Percentiles rank a stretch among this genome's conserved stretches.
These are phyloP conservation scores for Agrocybe praecox DNA, from an alignment of 768 basidiomycete genomes.

Conservation along the genomic window DNA sequence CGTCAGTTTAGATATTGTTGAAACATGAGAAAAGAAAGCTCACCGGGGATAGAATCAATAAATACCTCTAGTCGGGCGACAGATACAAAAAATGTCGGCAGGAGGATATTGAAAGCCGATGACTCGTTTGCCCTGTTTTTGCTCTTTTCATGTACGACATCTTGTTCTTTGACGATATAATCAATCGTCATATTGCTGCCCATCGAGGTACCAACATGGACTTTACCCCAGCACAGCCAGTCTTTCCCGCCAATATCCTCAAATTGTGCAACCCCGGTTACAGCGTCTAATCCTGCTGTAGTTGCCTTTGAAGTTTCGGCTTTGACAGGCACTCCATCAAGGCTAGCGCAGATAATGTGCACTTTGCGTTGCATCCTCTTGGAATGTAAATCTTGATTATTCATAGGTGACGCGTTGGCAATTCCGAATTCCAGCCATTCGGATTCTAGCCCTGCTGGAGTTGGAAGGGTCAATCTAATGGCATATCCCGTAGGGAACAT, in stretches of 20 bases:
- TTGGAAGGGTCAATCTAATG: conserved; percentile 57
- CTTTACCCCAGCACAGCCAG: conserved; percentile 68
- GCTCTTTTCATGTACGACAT: conserved; percentile 24
- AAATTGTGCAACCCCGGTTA: conserved; percentile 43
- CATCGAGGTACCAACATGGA: conserved; percentile 53
- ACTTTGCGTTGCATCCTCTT: conserved; percentile 40
- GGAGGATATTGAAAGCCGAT: conserved; percentile 42
- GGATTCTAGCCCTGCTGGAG: conserved; percentile 59
- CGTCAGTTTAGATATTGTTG: conserved; percentile 1
- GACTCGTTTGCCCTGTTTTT: conserved; percentile 36
- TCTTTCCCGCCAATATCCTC: conserved; percentile 57
- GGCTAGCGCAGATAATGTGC: conserved; percentile 58
- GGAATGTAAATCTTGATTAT: conserved; percentile 16
- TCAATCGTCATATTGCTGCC: conserved; percentile 61
- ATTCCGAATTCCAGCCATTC: conserved; percentile 81
- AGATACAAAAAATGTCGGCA: conserved; percentile 77
- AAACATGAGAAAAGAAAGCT: conserved; percentile 20
- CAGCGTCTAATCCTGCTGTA: conserved; percentile 35
- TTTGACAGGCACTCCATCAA: conserved; percentile 67
- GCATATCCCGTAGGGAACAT: conserved; percentile 52
- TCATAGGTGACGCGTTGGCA: conserved; percentile 26
- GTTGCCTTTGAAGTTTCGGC: conserved; percentile 52
- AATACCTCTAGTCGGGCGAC: conserved; percentile 67
- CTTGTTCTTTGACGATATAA: conserved; percentile 56
- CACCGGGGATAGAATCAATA: conserved; percentile 57